Evolutionary conservation across 164 flowering plant genomes (phyloP), one percentile per base, ranked within the genome.

Genomic region (Aristolochia californica): DNA sequence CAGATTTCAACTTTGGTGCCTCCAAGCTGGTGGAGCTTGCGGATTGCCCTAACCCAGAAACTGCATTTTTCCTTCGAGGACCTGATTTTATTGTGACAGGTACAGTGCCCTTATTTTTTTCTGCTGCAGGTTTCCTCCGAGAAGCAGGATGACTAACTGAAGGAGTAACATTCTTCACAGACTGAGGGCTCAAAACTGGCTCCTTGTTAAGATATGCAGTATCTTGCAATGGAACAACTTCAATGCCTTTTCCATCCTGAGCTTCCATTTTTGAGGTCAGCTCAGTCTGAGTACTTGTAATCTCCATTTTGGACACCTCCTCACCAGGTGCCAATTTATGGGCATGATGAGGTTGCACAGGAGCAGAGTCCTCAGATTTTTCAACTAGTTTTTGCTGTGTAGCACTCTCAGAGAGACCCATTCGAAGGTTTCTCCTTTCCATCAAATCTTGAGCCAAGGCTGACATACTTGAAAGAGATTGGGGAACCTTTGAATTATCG

Each of bases 391-490:
- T 65, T 50, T 53, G 63, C 34, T 67, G 30, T 43, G 53, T 22
- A 13, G 58, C 47, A 21, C 55, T 38, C 34, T 59, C 61, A n/a
- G 21, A 27, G 52, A 66, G 17, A 12, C 59, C 65, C 61, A 58
- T 43, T n/a, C 57, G 63, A 56, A 71, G 68, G 45, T 60, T 60
- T 56, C 74, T 70, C 57, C 66, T 64, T 60, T 68, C 66, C 50
- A 45, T 50, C 66, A 72, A 54, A 68, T 62, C 64, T 21, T 64
- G 71, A 50, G 68, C 63, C 57, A 68, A 53, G 26, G 72, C 55
- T 58, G 69, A 68, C 47, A 44, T 11, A 13, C 51, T 59, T 51
- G 70, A 57, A 22, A 40, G 43, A 58, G 66, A 53, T 57, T 23
- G 66, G 45, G 51, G 45, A 47, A 59, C 26, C 45, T 66, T 24